Evolutionary conservation across 2,329 filamentous ascomycete species (phyloP).

Genomic region (Epichloe aotearoae): DNA sequence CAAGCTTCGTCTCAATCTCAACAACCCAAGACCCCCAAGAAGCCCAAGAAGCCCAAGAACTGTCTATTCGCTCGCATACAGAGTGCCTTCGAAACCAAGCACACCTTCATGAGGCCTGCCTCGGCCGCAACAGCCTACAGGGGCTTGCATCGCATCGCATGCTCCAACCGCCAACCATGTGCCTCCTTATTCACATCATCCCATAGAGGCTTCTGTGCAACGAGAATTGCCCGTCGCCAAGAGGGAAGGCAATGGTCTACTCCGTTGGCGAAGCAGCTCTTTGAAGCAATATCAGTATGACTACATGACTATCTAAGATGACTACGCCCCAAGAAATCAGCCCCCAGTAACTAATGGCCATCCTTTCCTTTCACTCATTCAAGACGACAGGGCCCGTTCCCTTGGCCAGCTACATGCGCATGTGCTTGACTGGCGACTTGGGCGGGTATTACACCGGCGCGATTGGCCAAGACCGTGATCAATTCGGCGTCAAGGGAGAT

Average conservation of each 20-base stretch:
- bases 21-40: neutral
- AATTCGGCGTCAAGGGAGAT: constrained; percentile 86
- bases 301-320: neutral
- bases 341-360: neutral
- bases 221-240: neutral
- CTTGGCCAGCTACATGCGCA: constrained; percentile 92
- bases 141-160: constrained; percentile 2
- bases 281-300: constrained; percentile 70
- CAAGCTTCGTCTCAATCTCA: neutral
- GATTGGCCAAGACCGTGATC: constrained; percentile 56
- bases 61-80: too few relatives aligned
- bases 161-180: neutral
- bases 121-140: neutral
- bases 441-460: constrained; percentile 88
- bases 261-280: constrained; percentile 74
- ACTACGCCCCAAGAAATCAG: too few relatives aligned
- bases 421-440: constrained; percentile 83
- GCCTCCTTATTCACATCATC: neutral
- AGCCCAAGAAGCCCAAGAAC: too few relatives aligned
- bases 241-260: constrained; percentile 70
- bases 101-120: neutral
- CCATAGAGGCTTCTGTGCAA: neutral
- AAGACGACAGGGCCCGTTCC: constrained; percentile 75
- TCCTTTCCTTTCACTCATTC: neutral
- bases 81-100: too few relatives aligned